phyloP scores from a whole-genome alignment of 2,329 filamentous ascomycete species.

The Diplodia intermedia region DNA sequence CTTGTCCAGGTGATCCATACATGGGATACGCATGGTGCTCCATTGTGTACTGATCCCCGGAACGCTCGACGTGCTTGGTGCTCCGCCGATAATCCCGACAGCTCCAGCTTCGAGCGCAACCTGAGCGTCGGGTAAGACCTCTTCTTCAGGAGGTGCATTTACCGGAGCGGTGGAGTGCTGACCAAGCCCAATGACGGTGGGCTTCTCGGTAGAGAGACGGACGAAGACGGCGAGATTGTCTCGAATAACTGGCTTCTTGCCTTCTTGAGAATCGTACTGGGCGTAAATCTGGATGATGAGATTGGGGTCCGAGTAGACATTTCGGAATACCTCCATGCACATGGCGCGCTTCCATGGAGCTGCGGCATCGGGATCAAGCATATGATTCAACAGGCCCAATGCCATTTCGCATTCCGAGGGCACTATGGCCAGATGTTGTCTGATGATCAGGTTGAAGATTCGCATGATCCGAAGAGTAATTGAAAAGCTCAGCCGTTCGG shows the following conservation, averaged over 20 bases:
- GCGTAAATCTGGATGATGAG: conserved; percentile 81
- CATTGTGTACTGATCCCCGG: conserved; percentile 86
- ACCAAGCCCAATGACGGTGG: conserved; percentile 83
- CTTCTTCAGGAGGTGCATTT: conserved; percentile 62
- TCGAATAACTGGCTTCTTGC: conserved; percentile 77
- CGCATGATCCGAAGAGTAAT: conserved; percentile 82
- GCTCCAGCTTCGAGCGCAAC: conserved; percentile 89
- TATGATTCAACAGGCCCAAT: conserved; percentile 79
- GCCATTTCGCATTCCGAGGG: conserved; percentile 82
- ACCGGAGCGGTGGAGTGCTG: conserved; percentile 83
- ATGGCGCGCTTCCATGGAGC: conserved; percentile 84
- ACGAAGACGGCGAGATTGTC: conserved; percentile 88
- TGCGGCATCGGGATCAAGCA: conserved; percentile 83
- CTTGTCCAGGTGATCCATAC: conserved; percentile 95
- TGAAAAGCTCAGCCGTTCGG: conserved; percentile 79
- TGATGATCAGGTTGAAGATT: conserved; percentile 81
- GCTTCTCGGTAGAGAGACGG: conserved; percentile 90
- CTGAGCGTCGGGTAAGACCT: conserved; percentile 73
- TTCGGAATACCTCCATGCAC: conserved; percentile 89
- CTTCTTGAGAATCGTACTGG: conserved; percentile 76
- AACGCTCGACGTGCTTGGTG: conserved; percentile 65
- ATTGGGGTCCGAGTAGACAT: conserved; percentile 80
- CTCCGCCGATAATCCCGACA: conserved; percentile 81
- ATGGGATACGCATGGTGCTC: conserved; percentile 86
- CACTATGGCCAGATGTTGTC: conserved; percentile 77